phyloP scores from a whole-genome alignment of 257 asterid species.

The Solanum chiquidenum region DNA sequence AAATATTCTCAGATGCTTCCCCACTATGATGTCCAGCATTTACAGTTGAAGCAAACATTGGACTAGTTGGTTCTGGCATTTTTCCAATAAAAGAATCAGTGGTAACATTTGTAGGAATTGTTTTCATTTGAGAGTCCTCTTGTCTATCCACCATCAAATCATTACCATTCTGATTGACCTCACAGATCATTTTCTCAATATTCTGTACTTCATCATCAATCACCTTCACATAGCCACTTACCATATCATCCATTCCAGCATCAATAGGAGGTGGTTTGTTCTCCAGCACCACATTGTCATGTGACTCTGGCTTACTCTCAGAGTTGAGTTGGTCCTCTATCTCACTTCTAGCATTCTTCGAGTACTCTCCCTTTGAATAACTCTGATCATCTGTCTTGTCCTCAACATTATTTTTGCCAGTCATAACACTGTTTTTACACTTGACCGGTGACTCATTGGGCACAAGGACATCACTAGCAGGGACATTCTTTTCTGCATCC shows the following conservation, averaged over 20 bases:
- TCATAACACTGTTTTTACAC: background rate
- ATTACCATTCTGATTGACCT: too few relatives aligned
- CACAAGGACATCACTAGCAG: constrained; percentile 3
- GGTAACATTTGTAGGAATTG: background rate
- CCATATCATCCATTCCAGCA: constrained; percentile 14
- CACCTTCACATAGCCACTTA: constrained; percentile 11
- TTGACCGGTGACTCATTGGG: background rate
- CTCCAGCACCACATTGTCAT: background rate
- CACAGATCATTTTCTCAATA: too few relatives aligned
- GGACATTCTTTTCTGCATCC: constrained; percentile 24
- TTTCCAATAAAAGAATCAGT: background rate
- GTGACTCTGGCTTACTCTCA: background rate
- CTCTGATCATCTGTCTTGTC: constrained; percentile 14
- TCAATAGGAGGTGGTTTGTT: constrained; percentile 13
- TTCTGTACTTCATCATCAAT: background rate
- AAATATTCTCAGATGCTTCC: too few relatives aligned
- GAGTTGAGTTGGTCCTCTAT: constrained; percentile 6
- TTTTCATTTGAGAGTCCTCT: background rate
- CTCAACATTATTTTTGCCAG: background rate
- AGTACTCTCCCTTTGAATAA: background rate
- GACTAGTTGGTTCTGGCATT: too few relatives aligned
- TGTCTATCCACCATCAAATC: constrained; percentile 11
- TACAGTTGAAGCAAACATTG: too few relatives aligned
- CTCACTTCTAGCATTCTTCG: constrained; percentile 3
- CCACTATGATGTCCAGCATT: too few relatives aligned